A percentile compares a stretch with the other conserved stretches of the same genome.
Conservation (phyloP, 1,139 yeast species). For the Geotrichum klebahnii region DNA sequence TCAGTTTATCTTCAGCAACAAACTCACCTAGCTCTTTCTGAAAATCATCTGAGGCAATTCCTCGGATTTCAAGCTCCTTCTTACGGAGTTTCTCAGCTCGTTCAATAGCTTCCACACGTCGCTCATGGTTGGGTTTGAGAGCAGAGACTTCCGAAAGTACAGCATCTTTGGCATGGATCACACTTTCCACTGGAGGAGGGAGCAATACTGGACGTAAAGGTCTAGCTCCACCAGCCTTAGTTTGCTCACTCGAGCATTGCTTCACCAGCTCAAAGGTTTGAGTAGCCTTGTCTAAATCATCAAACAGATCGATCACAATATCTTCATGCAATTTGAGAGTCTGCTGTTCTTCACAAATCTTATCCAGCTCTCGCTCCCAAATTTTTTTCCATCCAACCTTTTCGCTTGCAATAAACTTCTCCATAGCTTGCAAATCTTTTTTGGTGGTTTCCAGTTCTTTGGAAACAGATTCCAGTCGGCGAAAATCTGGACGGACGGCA, state of each 20-base stretch:
- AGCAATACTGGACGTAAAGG: constrained; percentile 21
- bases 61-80: constrained; percentile 59
- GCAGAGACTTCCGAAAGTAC: constrained; percentile 75
- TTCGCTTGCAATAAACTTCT: constrained; percentile 61
- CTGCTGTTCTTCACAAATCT: constrained; percentile 90
- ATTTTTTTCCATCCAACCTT: constrained; percentile 83
- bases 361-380: constrained; percentile 89
- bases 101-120: constrained; percentile 80
- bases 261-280: constrained; percentile 81
- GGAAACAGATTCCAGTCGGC: constrained; percentile 63
- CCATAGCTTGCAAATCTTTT: constrained; percentile 50
- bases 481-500: constrained; percentile 76
- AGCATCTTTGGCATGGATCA: constrained; percentile 63
- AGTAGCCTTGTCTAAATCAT: constrained; percentile 71
- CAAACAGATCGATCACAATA: constrained; percentile 69
- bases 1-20: constrained; percentile 70
- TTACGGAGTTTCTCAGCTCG: constrained; percentile 79
- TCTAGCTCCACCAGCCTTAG: constrained; percentile 36
- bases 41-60: constrained; percentile 52
- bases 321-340: constrained; percentile 87
- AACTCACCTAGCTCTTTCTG: constrained; percentile 76
- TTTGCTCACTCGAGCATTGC: constrained; percentile 76
- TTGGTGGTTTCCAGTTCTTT: constrained; percentile 64
- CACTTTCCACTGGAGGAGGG: constrained; percentile 35
- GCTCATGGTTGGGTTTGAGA: constrained; percentile 76